A percentile compares a stretch with the other conserved stretches of the same genome.
phyloP scores from a whole-genome alignment of 257 asterid species.

The Petunia secreta region DNA sequence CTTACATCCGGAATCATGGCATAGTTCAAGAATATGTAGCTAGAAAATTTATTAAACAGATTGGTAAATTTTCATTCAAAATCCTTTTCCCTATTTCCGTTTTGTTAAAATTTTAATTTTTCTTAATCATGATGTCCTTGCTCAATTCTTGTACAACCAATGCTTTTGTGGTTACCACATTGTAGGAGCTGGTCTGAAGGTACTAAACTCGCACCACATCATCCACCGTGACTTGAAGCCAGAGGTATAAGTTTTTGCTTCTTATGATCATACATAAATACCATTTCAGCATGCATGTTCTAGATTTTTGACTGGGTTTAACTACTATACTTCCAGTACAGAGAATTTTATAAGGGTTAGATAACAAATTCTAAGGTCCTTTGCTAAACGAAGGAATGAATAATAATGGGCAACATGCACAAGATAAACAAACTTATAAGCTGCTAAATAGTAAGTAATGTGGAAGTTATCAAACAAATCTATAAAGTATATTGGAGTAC shows the following conservation, averaged over 20 bases:
- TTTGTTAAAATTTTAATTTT: background rate
- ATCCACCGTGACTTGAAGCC: constrained; percentile 64
- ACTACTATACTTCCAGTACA: background rate
- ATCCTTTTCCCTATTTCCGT: background rate
- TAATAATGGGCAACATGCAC: constrained; percentile 11
- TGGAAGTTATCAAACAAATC: background rate
- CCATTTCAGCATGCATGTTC: background rate
- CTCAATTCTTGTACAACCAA: background rate
- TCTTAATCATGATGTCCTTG: background rate
- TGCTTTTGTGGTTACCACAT: constrained; percentile 3
- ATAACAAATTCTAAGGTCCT: background rate
- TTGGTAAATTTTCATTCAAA: constrained; percentile 38
- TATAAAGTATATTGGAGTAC: background rate
- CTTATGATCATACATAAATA: background rate
- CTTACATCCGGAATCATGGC: constrained; percentile 48
- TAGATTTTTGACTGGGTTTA: background rate
- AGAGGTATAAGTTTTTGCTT: constrained; percentile 38
- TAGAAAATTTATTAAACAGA: constrained; percentile 52
- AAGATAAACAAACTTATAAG: background rate
- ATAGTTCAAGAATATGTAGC: constrained; percentile 49
- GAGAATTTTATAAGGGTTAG: background rate
- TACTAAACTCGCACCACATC: constrained; percentile 42
- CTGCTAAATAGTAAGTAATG: background rate
- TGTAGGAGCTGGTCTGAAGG: constrained; percentile 52
- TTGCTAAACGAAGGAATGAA: background rate